Percentiles rank a stretch among this genome's conserved stretches.
Conservation (phyloP, 768 basidiomycete genomes). For the Tricholoma terreum region DNA sequence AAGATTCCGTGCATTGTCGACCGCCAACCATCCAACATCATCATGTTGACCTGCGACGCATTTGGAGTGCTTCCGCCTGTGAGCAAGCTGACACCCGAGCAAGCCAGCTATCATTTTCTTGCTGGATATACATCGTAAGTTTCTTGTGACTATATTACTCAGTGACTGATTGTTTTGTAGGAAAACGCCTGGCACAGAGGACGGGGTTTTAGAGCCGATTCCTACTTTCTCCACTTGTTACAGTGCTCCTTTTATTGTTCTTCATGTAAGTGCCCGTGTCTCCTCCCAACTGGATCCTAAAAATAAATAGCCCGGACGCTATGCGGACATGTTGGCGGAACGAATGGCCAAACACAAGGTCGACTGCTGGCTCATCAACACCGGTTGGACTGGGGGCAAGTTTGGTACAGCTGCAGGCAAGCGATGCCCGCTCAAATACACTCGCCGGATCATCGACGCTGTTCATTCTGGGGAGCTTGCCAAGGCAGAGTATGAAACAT, state of each 20-base stretch:
- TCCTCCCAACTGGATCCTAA: neutral
- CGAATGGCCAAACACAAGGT: slow-evolving; percentile 88
- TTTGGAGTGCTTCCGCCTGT: slow-evolving; percentile 98
- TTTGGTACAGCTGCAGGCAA: slow-evolving; percentile 72
- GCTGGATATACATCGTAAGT: slow-evolving; percentile 92
- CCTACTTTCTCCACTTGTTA: slow-evolving; percentile 99
- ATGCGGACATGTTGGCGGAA: slow-evolving; percentile 95
- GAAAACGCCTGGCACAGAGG: slow-evolving; percentile 99
- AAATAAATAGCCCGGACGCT: slow-evolving; percentile 74
- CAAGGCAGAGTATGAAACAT: slow-evolving; percentile 82
- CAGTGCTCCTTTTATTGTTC: slow-evolving; percentile 98
- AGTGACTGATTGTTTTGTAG: slow-evolving; percentile 32
- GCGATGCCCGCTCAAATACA: slow-evolving; percentile 95
- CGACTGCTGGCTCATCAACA: slow-evolving; percentile 99
- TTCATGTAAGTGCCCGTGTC: slow-evolving; percentile 57
- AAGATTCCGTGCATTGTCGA: slow-evolving; percentile 88
- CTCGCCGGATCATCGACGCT: slow-evolving; percentile 94
- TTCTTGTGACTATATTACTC: neutral
- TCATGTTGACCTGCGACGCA: slow-evolving; percentile 97
- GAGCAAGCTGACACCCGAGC: slow-evolving; percentile 85
- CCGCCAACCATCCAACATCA: slow-evolving; percentile 88
- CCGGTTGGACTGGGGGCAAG: slow-evolving; percentile 94
- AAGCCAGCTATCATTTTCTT: slow-evolving; percentile 97
- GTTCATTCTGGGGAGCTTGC: slow-evolving; percentile 93
- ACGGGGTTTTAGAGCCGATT: slow-evolving; percentile 96